A percentile compares a stretch with the other conserved stretches of the same genome.
phyloP scores from a whole-genome alignment of 1,284 basidiomycete genomes.

The Malassezia brasiliensis region DNA sequence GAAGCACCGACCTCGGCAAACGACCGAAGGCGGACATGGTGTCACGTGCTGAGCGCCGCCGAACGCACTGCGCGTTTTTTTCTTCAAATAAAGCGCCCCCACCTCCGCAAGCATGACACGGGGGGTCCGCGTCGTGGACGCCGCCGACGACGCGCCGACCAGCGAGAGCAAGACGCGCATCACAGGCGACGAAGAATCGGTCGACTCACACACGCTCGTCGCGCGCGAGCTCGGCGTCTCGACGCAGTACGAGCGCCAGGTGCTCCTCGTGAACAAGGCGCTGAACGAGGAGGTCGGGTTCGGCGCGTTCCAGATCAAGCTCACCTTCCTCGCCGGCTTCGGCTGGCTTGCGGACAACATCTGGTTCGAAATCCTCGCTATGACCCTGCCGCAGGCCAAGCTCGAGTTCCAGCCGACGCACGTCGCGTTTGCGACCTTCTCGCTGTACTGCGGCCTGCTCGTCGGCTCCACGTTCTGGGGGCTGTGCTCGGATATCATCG shows the following conservation, averaged over 20 bases:
- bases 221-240: slow-evolving; percentile 35
- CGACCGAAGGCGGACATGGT: neutral
- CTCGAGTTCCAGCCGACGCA: slow-evolving; percentile 30
- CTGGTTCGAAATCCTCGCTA: slow-evolving; percentile 35
- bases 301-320: slow-evolving; percentile 57
- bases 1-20: neutral
- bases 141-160: no score
- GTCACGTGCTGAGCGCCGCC: neutral
- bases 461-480: slow-evolving; percentile 57
- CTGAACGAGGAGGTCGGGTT: slow-evolving; percentile 53
- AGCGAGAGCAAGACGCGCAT: no score
- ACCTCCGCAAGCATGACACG: neutral
- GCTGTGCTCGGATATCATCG: slow-evolving; percentile 49
- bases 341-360: slow-evolving; percentile 54
- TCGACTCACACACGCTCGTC: slow-evolving; percentile 16
- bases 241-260: slow-evolving; percentile 35
- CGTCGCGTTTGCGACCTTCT: slow-evolving; percentile 48
- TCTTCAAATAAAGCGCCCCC: neutral
- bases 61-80: neutral
- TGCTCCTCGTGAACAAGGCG: slow-evolving; percentile 30
- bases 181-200: slow-evolving; percentile 3
- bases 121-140: neutral
- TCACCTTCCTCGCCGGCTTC: slow-evolving; percentile 56
- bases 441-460: slow-evolving; percentile 57
- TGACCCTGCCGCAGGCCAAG: slow-evolving; percentile 35